A percentile compares a stretch with the other conserved stretches of the same genome.
Conservation (phyloP, 1,139 yeast species). For the Zygosaccharomyces sapae region DNA sequence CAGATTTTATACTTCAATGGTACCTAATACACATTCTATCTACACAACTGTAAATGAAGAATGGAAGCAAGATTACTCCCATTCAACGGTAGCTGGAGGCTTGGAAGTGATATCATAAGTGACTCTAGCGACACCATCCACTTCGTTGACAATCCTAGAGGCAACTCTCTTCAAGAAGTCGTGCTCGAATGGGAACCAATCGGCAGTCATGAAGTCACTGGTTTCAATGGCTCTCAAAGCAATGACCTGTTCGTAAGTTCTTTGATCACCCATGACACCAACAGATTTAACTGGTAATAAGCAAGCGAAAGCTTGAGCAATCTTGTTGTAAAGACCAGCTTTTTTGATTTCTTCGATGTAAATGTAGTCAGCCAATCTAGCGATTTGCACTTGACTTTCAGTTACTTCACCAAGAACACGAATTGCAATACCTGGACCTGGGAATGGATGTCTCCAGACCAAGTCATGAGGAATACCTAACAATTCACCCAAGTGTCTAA, state of each 20-base stretch:
- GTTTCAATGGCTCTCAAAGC: slow-evolving; percentile 98
- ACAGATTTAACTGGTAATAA: slow-evolving; percentile 95
- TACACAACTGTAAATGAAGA: slow-evolving; percentile 1
- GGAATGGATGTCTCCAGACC: slow-evolving; percentile 99
- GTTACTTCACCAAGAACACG: slow-evolving; percentile 97
- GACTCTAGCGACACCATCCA: slow-evolving; percentile 97
- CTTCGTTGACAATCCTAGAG: slow-evolving; percentile 96
- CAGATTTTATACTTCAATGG: neutral
- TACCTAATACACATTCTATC: neutral
- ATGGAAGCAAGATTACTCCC: slow-evolving; percentile 64
- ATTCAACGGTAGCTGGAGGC: slow-evolving; percentile 99
- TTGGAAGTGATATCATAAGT: slow-evolving; percentile 97
- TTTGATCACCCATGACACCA: slow-evolving; percentile 99
- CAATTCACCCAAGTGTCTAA: slow-evolving; percentile 89
- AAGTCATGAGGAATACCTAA: slow-evolving; percentile 94
- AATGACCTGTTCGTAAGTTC: slow-evolving; percentile 98
- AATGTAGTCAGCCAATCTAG: slow-evolving; percentile 94
- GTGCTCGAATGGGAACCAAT: slow-evolving; percentile 95
- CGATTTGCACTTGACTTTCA: slow-evolving; percentile 85
- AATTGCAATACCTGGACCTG: slow-evolving; percentile 99
- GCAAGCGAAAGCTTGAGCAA: slow-evolving; percentile 97
- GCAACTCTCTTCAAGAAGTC: slow-evolving; percentile 88
- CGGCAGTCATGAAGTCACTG: slow-evolving; percentile 98
- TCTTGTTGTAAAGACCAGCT: slow-evolving; percentile 88
- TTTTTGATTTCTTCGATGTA: slow-evolving; percentile 92